These are phyloP conservation scores for Rhodamnia argentea DNA, from an alignment of 345 rosid species.

Conservation along the genomic window DNA sequence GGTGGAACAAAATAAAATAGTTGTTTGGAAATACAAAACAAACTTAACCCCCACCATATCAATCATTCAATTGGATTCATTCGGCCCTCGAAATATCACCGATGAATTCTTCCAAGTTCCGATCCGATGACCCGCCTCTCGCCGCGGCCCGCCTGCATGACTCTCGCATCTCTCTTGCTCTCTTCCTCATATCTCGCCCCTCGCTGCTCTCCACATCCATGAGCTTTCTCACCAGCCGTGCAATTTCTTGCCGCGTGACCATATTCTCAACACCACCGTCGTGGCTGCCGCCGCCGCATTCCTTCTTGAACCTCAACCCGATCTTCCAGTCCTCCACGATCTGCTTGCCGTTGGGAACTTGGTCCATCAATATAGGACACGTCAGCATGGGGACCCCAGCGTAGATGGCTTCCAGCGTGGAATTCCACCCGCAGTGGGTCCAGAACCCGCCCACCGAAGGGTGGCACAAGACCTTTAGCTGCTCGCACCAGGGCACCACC, in stretches of 20 bases:
- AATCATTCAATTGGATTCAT: background rate
- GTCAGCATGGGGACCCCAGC: conserved; percentile 23
- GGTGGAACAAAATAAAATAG: background rate
- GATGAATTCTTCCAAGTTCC: conserved; percentile 12
- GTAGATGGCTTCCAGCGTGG: conserved; percentile 16
- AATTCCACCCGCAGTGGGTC: conserved; percentile 32
- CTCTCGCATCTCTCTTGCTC: conserved; percentile 3
- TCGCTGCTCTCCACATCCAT: conserved; percentile 10
- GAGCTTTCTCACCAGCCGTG: background rate
- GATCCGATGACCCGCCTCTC: conserved; percentile 10
- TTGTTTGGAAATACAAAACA: background rate
- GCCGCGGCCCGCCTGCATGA: conserved; percentile 7
- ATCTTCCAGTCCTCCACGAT: conserved; percentile 15
- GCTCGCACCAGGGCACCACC: conserved; percentile 21
- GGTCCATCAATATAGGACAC: conserved; percentile 18
- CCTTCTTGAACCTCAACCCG: conserved; percentile 8
- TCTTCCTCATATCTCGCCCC: conserved; percentile 11
- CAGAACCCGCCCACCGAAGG: conserved; percentile 12
- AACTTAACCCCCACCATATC: background rate
- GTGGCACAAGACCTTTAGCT: conserved; percentile 18
- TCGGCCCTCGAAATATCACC: background rate
- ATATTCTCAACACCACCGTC: background rate
- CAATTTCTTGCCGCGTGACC: conserved; percentile 5
- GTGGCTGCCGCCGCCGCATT: background rate
- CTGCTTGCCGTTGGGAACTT: conserved; percentile 10